Conservation (phyloP, 2,329 filamentous ascomycete genomes). For the Cladosporium sp. region DNA sequence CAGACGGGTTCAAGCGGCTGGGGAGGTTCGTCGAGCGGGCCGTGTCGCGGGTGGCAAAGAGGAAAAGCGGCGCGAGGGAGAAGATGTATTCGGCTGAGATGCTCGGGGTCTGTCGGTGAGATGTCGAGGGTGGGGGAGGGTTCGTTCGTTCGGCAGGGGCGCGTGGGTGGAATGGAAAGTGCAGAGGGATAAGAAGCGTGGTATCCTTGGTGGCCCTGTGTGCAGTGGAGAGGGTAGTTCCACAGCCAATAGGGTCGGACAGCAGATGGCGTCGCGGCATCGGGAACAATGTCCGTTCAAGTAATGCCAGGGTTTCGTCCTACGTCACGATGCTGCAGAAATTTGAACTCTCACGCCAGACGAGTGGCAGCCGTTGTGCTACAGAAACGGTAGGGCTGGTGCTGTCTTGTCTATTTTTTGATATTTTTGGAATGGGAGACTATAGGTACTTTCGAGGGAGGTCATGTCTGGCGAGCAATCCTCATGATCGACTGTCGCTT, state of each 20-base stretch:
- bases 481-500: not conserved
- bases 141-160: not conserved
- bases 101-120: not conserved
- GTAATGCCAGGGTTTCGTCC: not conserved
- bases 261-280: not conserved
- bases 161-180: constrained; percentile 9
- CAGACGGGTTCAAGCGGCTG: not conserved
- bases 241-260: constrained; percentile 1
- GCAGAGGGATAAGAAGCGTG: constrained; percentile 6
- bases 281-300: not conserved
- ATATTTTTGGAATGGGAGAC: not conserved
- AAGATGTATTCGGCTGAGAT: not conserved
- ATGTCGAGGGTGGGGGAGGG: not conserved
- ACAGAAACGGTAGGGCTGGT: not conserved
- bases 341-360: constrained; percentile 6
- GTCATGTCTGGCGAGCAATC: not conserved
- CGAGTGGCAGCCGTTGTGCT: not conserved
- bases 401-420: not conserved
- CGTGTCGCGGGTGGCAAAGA: constrained; percentile 12
- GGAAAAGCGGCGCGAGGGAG: constrained; percentile 4
- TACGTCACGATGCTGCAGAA: constrained; percentile 17
- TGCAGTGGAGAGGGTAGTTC: not conserved
- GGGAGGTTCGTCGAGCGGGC: not conserved
- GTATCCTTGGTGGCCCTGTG: constrained; percentile 9
- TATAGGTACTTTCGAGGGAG: not conserved